Conservation (phyloP, 2,329 filamentous ascomycete genomes). For the Monosporascus sp. region DNA sequence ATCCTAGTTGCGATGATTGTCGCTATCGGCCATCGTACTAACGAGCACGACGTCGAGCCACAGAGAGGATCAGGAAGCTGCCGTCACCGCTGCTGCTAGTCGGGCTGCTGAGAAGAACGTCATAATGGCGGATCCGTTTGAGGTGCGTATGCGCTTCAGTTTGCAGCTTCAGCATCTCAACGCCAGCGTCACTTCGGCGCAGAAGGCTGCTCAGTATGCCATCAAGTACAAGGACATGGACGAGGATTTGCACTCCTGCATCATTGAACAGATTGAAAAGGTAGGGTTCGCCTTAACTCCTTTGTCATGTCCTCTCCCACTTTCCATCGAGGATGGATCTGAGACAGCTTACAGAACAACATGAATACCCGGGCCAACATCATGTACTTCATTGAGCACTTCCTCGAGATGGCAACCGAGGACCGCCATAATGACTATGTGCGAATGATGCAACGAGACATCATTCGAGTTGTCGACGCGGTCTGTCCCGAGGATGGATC, state of each 20-base stretch:
- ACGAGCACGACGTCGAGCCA: not conserved
- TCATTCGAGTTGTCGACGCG: conserved; percentile 83
- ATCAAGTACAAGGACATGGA: conserved; percentile 91
- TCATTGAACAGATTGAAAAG: conserved; percentile 87
- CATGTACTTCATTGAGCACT: conserved; percentile 97
- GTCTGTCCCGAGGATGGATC: conserved; percentile 83
- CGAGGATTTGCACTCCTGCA: conserved; percentile 95
- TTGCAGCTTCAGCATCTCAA: conserved; percentile 84
- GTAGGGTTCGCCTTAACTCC: conserved; percentile 37
- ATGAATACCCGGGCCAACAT: conserved; percentile 98
- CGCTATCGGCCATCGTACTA: not conserved
- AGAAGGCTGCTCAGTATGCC: conserved; percentile 92
- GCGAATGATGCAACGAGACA: conserved; percentile 91
- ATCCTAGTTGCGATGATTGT: not conserved
- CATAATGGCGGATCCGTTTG: conserved; percentile 76
- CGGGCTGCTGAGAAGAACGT: not conserved
- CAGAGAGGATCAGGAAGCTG: not conserved
- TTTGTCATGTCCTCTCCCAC: not conserved
- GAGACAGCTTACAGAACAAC: conserved; percentile 56
- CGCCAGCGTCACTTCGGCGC: conserved; percentile 80
- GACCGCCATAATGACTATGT: conserved; percentile 77
- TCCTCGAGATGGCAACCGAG: conserved; percentile 78
- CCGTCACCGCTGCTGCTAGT: not conserved
- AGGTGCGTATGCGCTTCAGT: conserved; percentile 97
- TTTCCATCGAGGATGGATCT: not conserved